Evolutionary conservation across 1,284 basidiomycete species (phyloP).

Genomic region (Cutaneotrichosporon sp.): DNA sequence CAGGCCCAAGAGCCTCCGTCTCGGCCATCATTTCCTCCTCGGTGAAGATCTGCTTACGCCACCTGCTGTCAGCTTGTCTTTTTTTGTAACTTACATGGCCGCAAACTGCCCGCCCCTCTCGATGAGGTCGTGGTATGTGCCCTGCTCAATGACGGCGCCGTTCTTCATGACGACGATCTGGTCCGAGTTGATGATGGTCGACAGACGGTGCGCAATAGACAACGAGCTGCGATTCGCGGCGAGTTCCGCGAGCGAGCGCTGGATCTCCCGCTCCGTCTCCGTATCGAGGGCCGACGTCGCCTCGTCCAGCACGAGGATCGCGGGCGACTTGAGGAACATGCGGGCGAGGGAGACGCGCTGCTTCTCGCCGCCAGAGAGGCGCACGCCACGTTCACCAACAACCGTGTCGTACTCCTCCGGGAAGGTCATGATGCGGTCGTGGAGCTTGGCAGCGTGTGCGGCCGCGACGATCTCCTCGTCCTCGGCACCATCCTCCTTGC

Average conservation of each 20-base stretch:
- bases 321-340: slow-evolving; percentile 87
- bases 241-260: slow-evolving; percentile 63
- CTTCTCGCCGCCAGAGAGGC: slow-evolving; percentile 99
- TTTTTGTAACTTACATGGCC: slow-evolving; percentile 37
- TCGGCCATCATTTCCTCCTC: slow-evolving; percentile 45
- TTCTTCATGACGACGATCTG: slow-evolving; percentile 85
- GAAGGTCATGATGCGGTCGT: slow-evolving; percentile 73
- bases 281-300: slow-evolving; percentile 95
- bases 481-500: slow-evolving; percentile 69
- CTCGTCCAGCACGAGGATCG: slow-evolving; percentile 93
- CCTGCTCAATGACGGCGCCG: slow-evolving; percentile 79
- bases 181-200: slow-evolving; percentile 58
- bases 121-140: slow-evolving; percentile 79
- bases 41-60: slow-evolving; percentile 51
- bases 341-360: slow-evolving; percentile 82
- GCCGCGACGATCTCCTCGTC: slow-evolving; percentile 87
- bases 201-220: slow-evolving; percentile 77
- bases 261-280: slow-evolving; percentile 68
- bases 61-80: slow-evolving; percentile 35
- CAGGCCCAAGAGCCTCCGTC: slow-evolving; percentile 11
- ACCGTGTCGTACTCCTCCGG: slow-evolving; percentile 80
- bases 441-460: slow-evolving; percentile 80
- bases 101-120: slow-evolving; percentile 55
- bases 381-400: slow-evolving; percentile 93
- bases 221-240: slow-evolving; percentile 73